Evolutionary conservation across 2,329 filamentous ascomycete genomes (phyloP).

Genomic region (Cephalotrichum gorgonifer): DNA sequence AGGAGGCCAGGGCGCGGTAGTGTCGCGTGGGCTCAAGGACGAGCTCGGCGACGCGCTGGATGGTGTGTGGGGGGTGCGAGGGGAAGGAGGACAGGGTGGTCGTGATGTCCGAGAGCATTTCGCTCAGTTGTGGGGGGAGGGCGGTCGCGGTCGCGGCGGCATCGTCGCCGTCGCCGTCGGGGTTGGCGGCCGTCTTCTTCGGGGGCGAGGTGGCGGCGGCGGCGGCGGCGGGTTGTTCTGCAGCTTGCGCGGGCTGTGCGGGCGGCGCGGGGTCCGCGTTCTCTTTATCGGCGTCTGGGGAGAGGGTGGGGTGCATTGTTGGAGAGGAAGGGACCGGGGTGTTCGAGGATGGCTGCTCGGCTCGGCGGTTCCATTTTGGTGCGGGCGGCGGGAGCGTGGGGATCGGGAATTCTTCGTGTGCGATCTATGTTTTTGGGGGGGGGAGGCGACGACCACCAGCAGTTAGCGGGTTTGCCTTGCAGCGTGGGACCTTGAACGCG

Average conservation of each 20-base stretch:
- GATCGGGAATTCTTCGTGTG: conserved; percentile 64
- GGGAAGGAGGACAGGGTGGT: conserved; percentile 59
- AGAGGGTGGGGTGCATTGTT: conserved; percentile 27
- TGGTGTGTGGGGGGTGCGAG: conserved; percentile 74
- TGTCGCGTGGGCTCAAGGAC: conserved; percentile 65
- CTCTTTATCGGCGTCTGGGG: conserved; percentile 58
- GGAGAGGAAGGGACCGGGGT: conserved; percentile 36
- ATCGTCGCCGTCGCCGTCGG: conserved; percentile 18
- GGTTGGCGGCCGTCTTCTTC: conserved; percentile 21
- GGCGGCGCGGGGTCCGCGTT: conserved; percentile 42
- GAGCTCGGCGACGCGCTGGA: conserved; percentile 86
- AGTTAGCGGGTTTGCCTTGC: too few relatives aligned
- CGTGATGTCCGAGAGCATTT: conserved; percentile 51
- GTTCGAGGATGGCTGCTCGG: conserved; percentile 29
- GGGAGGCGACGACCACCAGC: too few relatives aligned
- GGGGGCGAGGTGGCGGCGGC: conserved; percentile 24
- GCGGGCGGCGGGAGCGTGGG: conserved; percentile 43
- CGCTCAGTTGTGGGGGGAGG: conserved; percentile 54
- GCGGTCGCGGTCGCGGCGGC: conserved; percentile 24
- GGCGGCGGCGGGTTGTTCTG: conserved; percentile 15
- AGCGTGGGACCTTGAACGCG: not conserved
- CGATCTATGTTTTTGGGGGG: conserved; percentile 57
- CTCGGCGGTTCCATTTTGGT: conserved; percentile 23
- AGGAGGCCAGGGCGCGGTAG: conserved; percentile 73
- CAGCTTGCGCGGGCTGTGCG: conserved; percentile 19